These are phyloP conservation scores for Ormosia semicastrata DNA, from an alignment of 306 rosid genomes.

Conservation along the genomic window DNA sequence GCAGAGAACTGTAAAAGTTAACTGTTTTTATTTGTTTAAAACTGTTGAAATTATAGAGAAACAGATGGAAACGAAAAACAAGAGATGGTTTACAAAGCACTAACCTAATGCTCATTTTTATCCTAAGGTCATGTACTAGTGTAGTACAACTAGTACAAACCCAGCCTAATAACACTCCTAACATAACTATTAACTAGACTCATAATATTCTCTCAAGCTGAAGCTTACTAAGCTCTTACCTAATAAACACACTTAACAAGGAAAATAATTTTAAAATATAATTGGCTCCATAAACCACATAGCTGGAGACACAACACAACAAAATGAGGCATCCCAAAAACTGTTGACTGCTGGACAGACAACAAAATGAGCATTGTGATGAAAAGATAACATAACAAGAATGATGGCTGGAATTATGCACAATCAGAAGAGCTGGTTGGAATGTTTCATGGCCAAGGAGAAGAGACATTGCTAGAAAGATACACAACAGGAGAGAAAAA, in stretches of 20 bases:
- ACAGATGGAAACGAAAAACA: neutral
- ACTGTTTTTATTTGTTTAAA: neutral
- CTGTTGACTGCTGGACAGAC: neutral
- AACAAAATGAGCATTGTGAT: constrained; percentile 3
- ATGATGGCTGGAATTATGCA: neutral
- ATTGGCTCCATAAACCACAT: neutral
- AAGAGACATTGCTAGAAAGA: neutral
- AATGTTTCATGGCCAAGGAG: neutral
- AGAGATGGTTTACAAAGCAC: neutral
- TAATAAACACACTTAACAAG: neutral
- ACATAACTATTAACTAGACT: neutral
- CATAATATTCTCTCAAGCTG: neutral
- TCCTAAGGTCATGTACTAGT: neutral
- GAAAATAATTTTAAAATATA: neutral
- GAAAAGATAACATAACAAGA: neutral
- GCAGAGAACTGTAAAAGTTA: neutral
- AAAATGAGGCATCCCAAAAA: neutral
- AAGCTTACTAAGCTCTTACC: neutral
- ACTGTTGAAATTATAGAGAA: neutral
- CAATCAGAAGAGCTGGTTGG: neutral
- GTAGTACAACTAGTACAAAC: neutral
- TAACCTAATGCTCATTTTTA: neutral
- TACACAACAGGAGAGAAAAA: neutral
- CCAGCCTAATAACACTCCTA: neutral
- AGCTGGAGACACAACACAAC: neutral